Evolutionary conservation across 1,139 yeast genomes (phyloP).

Genomic region (Nakaseomyces kungkrabaensis): DNA sequence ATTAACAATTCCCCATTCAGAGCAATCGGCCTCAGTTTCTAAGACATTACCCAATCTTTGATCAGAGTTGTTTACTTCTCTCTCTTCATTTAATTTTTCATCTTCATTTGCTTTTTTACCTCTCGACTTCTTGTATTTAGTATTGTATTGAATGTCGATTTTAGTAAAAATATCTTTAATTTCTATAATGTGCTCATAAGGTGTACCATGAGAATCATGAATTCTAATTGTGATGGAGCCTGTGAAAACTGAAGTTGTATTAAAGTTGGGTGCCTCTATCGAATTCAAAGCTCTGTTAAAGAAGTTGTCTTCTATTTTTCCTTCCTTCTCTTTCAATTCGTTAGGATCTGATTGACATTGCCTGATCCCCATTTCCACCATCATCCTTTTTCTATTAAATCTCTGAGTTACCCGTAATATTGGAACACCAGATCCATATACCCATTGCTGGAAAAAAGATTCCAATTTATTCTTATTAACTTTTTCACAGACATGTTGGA

Average conservation of each 20-base stretch:
- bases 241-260: conserved; percentile 46
- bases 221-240: conserved; percentile 97
- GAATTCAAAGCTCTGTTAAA: conserved; percentile 23
- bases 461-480: conserved; percentile 84
- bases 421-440: conserved; percentile 82
- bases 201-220: conserved; percentile 99
- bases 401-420: conserved; percentile 79
- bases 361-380: conserved; percentile 87
- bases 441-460: conserved; percentile 86
- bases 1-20: conserved; percentile 2
- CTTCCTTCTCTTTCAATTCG: conserved; percentile 27
- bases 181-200: conserved; percentile 94
- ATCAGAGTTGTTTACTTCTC: conserved; percentile 9
- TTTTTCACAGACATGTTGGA: conserved; percentile 86
- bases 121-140: conserved; percentile 69
- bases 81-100: conserved; percentile 14
- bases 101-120: conserved; percentile 41
- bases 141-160: conserved; percentile 87
- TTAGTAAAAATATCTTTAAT: conserved; percentile 77
- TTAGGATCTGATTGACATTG: conserved; percentile 75
- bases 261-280: conserved; percentile 16
- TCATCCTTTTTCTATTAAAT: conserved; percentile 86
- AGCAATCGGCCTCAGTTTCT: conserved; percentile 1
- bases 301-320: conserved; percentile 20
- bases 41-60: conserved; percentile 11